Evolutionary conservation across 768 basidiomycete genomes (phyloP), one percentile per base, ranked within the genome.

Genomic region (Suillus lakei): DNA sequence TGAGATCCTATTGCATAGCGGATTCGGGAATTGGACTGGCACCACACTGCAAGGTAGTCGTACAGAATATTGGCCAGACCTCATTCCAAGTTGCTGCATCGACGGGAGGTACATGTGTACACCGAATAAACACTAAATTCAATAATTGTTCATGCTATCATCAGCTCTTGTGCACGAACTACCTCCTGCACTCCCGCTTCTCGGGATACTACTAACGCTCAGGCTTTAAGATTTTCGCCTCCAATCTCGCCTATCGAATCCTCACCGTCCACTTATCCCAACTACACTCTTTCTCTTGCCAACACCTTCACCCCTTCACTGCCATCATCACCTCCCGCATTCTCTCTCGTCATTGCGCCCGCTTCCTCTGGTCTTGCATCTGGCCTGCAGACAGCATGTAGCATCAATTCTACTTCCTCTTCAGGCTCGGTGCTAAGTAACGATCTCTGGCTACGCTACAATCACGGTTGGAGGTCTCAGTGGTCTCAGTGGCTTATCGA

Each of bases 161-260:
- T 3, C 54, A 89, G 88, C 68, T 13, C 81, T 86, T 21, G 76
- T 89, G 56, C 88, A 89, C 68, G 71, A 81, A 65, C 63, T 76
- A 6, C 70, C 85, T 13, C 63, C 75, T 21, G 69, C 69, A 12
- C 70, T 83, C 1, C 91, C 91, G 1, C 75, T 91, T 7, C 77
- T 93, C 2, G 91, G 90, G 93, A 95, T 73, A 88, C 91, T 1
- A 91, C 92, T 2, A 78, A 88, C 7, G 91, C 88, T 60, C 87
- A 91, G 72, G 91, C 86, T 0, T 75, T 95, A 32, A 70, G 93
- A 13, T 92, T 91, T 75, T 94, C 93, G 1, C 84, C 86, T 9
- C 76, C 84, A 0, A 88, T 88, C 66, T 69, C 77, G 8, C 63
- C 78, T 0, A 65, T 79, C 13, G 66, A 71, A 2, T 32, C 68